phyloP scores from a whole-genome alignment of 2,329 filamentous ascomycete species.

The Decorospora gaudefroyi region DNA sequence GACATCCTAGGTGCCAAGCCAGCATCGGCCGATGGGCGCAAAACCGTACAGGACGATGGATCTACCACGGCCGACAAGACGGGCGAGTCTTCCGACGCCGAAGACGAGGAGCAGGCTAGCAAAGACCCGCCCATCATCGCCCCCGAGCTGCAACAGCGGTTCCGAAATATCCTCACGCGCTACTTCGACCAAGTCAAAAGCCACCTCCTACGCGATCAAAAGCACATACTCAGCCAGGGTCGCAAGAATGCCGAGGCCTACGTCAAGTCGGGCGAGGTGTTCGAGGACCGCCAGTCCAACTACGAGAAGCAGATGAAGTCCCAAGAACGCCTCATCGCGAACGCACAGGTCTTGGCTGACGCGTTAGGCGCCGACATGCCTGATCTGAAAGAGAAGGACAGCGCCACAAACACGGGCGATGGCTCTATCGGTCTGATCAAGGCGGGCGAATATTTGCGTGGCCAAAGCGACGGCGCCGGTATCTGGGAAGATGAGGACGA shows the following conservation, averaged over 20 bases:
- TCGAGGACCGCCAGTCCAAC: constrained; percentile 93
- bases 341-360: constrained; percentile 89
- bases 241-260: constrained; percentile 97
- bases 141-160: constrained; percentile 79
- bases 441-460: constrained; percentile 87
- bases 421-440: constrained; percentile 91
- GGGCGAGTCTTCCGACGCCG: constrained; percentile 57
- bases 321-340: constrained; percentile 86
- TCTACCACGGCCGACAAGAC: constrained; percentile 61
- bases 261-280: constrained; percentile 96
- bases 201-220: constrained; percentile 89
- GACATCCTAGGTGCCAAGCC: constrained; percentile 84
- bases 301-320: constrained; percentile 93
- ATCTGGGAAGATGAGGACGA: constrained; percentile 99
- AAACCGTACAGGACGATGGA: constrained; percentile 81
- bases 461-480: constrained; percentile 85
- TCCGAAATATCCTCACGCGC: constrained; percentile 79
- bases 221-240: constrained; percentile 81
- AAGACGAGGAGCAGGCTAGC: constrained; percentile 56
- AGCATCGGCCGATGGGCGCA: constrained; percentile 75
- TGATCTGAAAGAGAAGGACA: constrained; percentile 81
- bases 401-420: constrained; percentile 66
- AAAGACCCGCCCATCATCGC: constrained; percentile 76
- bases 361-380: constrained; percentile 91
- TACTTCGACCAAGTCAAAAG: constrained; percentile 94